Percentiles rank a stretch among this genome's conserved stretches.
Conservation (phyloP, 495 filamentous ascomycete species). For the Podospora australis region DNA sequence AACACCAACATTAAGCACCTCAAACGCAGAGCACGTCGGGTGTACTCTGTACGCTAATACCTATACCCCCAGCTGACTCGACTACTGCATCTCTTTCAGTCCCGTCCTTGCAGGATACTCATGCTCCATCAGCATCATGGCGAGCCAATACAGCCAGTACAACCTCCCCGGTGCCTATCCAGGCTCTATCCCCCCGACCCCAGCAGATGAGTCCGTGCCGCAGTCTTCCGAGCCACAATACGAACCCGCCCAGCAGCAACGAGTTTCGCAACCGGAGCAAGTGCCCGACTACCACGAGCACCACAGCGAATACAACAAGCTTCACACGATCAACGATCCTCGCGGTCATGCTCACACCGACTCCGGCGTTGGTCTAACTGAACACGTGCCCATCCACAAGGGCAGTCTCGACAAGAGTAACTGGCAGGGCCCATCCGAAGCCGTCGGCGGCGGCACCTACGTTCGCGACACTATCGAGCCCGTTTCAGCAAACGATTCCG, state of each 20-base stretch:
- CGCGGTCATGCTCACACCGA: constrained; percentile 27
- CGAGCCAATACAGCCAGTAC: neutral
- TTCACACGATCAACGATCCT: constrained; percentile 27
- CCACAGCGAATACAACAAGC: constrained; percentile 20
- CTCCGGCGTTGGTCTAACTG: constrained; percentile 25
- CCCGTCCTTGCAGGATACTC: neutral
- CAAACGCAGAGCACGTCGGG: no score
- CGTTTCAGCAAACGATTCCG: no score
- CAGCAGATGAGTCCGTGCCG: constrained; percentile 5
- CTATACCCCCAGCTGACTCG: no score
- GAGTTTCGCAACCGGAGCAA: neutral
- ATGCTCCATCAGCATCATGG: neutral
- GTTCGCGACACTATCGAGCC: neutral
- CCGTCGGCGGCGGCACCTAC: constrained; percentile 13
- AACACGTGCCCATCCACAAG: constrained; percentile 4
- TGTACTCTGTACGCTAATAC: no score
- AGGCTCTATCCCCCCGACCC: constrained; percentile 6
- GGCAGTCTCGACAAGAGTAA: neutral
- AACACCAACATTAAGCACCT: no score
- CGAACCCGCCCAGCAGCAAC: neutral
- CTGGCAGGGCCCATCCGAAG: constrained; percentile 7
- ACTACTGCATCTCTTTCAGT: neutral
- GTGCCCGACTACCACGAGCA: neutral
- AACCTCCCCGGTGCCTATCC: constrained; percentile 11
- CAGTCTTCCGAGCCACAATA: no score